Evolutionary conservation across 768 basidiomycete species (phyloP), one percentile per base, ranked within the genome.

Genomic region (Rhodotorula toruloides): DNA sequence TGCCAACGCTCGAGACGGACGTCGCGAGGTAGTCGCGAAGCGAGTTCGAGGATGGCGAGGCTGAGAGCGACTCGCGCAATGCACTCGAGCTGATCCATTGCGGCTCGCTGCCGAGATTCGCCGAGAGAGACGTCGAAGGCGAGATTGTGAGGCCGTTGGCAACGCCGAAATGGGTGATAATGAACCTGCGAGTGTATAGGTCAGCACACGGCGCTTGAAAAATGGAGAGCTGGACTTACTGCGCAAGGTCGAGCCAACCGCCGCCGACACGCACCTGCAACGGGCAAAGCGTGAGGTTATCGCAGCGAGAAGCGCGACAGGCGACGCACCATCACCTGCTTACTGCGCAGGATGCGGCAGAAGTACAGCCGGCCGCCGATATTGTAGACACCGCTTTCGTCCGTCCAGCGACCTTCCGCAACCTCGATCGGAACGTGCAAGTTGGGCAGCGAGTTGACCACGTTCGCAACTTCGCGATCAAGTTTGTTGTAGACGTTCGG

Each of bases 241-340:
- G 91, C 27, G 90, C 90, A 58, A 97, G 78, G 77, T 94, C 91
- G 61, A 84, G 80, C 92, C 92, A 97, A 25, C 93, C 93, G 42
- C 93, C 93, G 34, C 92, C 92, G 21, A 96, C 90, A 65, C 92
- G 48, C 13, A 52, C 39, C 50, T 61, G 50, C 0, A 3, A 11
- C 22, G 6, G 13, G 27, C 1, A 31, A 19, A 22, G 37, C 37
- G 36, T 50, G 48, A 25, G 48, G 10, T 7, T 6, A 31, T 2
- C 2, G 2, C 6, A 3, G 40, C 14, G 13, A 27, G 17, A 49
- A 6, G 19, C 4, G 5, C 3, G 19, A 31, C 5, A 14, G 13
- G 34, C 52, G 34, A 27, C 59, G 84, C 49, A 97, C 92, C 92
- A 96, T 96, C 68, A 94, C 91, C 0, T 89, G 91, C 73, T 91